These are phyloP conservation scores for Pseudonitzschia delicatissima DNA, from an alignment of 108 stramenopile genomes.

Conservation along the genomic window DNA sequence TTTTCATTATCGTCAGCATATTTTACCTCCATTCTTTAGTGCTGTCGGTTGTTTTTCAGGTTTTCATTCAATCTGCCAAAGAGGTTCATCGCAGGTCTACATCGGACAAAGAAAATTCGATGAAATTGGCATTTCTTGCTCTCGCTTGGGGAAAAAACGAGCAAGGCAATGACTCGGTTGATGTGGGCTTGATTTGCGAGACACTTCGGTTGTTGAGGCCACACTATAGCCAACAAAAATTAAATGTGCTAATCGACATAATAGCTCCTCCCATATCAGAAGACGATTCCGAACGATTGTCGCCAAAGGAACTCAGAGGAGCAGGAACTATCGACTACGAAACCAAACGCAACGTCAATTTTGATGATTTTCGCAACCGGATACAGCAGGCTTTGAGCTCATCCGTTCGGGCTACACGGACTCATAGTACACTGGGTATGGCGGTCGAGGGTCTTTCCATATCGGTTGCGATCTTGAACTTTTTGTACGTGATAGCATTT, in stretches of 20 bases:
- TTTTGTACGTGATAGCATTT: constrained; percentile 43
- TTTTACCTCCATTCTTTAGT: constrained; percentile 53
- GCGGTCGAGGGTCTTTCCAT: constrained; percentile 28
- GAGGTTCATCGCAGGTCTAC: constrained; percentile 33
- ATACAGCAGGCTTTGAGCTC: constrained; percentile 41
- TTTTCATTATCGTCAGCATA: constrained; percentile 40
- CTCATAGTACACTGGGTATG: constrained; percentile 16
- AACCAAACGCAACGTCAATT: neutral
- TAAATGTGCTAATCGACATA: constrained; percentile 7
- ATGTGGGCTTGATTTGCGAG: constrained; percentile 1
- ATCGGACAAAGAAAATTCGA: constrained; percentile 38
- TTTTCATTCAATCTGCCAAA: constrained; percentile 43
- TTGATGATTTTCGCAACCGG: constrained; percentile 32
- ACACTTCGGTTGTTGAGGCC: neutral
- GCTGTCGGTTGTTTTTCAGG: constrained; percentile 53
- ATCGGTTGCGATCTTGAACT: constrained; percentile 39
- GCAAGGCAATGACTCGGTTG: neutral
- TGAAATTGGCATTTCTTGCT: constrained; percentile 38
- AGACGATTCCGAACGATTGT: neutral
- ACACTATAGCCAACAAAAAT: constrained; percentile 4
- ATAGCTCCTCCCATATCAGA: constrained; percentile 16
- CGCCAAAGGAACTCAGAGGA: neutral
- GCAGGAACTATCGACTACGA: neutral
- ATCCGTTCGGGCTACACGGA: constrained; percentile 35
- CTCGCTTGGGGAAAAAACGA: constrained; percentile 5